These are phyloP conservation scores for Xanthoconium separans DNA, from an alignment of 1,284 basidiomycete species.

Conservation along the genomic window DNA sequence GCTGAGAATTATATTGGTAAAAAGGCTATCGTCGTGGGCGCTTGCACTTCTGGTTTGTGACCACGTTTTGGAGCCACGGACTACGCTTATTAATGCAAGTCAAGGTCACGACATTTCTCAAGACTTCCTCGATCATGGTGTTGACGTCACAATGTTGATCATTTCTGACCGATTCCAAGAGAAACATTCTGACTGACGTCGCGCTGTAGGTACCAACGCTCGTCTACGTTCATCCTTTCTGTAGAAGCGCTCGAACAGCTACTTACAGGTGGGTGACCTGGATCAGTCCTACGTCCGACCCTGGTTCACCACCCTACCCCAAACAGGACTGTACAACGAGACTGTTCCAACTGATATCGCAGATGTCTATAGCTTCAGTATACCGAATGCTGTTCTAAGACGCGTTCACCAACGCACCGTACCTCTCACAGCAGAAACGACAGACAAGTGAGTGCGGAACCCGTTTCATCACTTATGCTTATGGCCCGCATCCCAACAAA, in stretches of 20 bases:
- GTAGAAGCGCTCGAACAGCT: slow-evolving; percentile 7
- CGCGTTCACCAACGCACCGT: slow-evolving; percentile 20
- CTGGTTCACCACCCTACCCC: neutral
- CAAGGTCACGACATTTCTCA: slow-evolving; percentile 29
- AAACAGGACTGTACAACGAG: slow-evolving; percentile 24
- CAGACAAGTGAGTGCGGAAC: slow-evolving; percentile 25
- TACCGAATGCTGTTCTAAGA: slow-evolving; percentile 18
- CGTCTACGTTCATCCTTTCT: slow-evolving; percentile 31
- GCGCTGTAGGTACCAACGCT: slow-evolving; percentile 27
- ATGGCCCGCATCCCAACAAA: neutral
- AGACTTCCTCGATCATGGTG: slow-evolving; percentile 23
- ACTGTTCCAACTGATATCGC: slow-evolving; percentile 27
- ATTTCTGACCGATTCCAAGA: neutral
- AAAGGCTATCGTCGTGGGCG: slow-evolving; percentile 44
- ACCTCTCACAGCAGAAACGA: slow-evolving; percentile 20
- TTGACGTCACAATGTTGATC: slow-evolving; percentile 30
- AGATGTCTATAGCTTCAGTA: slow-evolving; percentile 16
- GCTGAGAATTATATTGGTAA: slow-evolving; percentile 42
- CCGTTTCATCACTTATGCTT: too few species aligned
- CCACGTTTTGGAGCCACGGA: neutral
- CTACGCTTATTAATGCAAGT: neutral
- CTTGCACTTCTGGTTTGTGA: slow-evolving; percentile 38
- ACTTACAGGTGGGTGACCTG: slow-evolving; percentile 15
- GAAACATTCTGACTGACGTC: slow-evolving; percentile 1
- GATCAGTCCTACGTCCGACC: neutral